phyloP scores from a whole-genome alignment of 2,329 filamentous ascomycete species.

The Neonectria sp. region DNA sequence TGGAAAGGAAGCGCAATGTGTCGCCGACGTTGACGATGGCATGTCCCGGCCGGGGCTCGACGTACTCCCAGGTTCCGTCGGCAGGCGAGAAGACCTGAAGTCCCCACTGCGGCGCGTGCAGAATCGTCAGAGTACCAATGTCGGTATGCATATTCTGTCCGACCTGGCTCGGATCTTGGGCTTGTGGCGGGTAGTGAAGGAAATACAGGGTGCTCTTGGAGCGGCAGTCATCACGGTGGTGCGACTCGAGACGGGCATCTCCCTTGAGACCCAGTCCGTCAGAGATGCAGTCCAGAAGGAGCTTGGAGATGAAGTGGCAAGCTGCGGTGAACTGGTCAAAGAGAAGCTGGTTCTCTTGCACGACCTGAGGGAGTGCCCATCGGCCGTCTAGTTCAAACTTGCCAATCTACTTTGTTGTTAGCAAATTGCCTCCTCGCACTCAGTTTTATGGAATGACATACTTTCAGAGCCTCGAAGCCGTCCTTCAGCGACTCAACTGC shows the following conservation, averaged over 20 bases:
- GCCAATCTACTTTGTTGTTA: neutral
- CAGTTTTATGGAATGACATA: neutral
- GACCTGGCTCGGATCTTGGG: slow-evolving; percentile 20
- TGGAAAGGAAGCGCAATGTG: slow-evolving; percentile 29
- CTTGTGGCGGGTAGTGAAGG: slow-evolving; percentile 7
- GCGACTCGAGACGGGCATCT: neutral
- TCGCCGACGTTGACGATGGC: slow-evolving; percentile 10
- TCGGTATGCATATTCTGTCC: slow-evolving; percentile 36
- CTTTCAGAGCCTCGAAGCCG: neutral
- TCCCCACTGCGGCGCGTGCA: slow-evolving; percentile 31
- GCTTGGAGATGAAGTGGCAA: slow-evolving; percentile 1
- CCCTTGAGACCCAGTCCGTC: slow-evolving; percentile 8
- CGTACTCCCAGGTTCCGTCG: neutral
- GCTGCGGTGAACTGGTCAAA: slow-evolving; percentile 1
- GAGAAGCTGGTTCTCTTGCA: neutral
- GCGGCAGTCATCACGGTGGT: slow-evolving; percentile 9
- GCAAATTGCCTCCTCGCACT: neutral
- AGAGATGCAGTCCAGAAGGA: slow-evolving; percentile 1
- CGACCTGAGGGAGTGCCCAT: neutral
- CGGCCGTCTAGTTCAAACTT: neutral
- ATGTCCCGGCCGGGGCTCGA: slow-evolving; percentile 2
- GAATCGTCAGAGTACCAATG: slow-evolving; percentile 25
- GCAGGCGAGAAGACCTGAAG: slow-evolving; percentile 1
- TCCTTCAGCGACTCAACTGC: neutral
- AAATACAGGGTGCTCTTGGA: slow-evolving; percentile 16